Evolutionary conservation across 1,284 basidiomycete genomes (phyloP), one percentile per base, ranked within the genome.

Genomic region (Naganishia sp.): DNA sequence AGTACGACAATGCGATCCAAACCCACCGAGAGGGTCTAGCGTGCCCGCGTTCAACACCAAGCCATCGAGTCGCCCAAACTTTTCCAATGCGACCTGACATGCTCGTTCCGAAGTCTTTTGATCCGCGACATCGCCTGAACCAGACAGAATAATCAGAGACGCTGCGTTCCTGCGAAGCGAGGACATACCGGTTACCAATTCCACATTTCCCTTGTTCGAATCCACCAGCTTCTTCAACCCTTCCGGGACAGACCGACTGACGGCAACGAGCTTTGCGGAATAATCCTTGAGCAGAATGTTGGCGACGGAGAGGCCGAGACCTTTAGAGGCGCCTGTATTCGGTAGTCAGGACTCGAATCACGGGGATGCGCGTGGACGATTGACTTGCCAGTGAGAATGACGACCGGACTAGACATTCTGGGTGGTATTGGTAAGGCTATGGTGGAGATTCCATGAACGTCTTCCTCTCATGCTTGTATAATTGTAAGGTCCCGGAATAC

Each of bases 21-120:
- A 71, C 74, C 49, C 43, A 78, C 77, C 73, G 47, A 80, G 71
- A 0, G 81, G 80, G 53, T 76, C 77, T 18, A 84, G 72, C 0
- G 79, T 75, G 5, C 83, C 84, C 3, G 83, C 83, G 67, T 84
- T 83, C 50, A 84, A 71, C 4, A 85, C 73, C 51, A 85, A 61
- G 9, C 75, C 77, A 71, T 84, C 82, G 10, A 85, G 67, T 1
- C 73, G 63, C 0, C 81, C 81, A 70, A 79, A 84, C 46, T 73
- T 77, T 4, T 76, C 67, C 6, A 81, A 70, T 0, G 83, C 82
- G 25, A 71, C 63, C 35, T 76, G 66, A 1, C 82, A 79, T 0
- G 75, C 79, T 1, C 68, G 21, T 4, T 56, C 66, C 32, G 76
- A 76, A 63, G 75, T 79, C 18, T 72, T 71, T 3, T 75, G 68